phyloP scores from a whole-genome alignment of 106 monocot genomes.

The Dendrobium nobile region DNA sequence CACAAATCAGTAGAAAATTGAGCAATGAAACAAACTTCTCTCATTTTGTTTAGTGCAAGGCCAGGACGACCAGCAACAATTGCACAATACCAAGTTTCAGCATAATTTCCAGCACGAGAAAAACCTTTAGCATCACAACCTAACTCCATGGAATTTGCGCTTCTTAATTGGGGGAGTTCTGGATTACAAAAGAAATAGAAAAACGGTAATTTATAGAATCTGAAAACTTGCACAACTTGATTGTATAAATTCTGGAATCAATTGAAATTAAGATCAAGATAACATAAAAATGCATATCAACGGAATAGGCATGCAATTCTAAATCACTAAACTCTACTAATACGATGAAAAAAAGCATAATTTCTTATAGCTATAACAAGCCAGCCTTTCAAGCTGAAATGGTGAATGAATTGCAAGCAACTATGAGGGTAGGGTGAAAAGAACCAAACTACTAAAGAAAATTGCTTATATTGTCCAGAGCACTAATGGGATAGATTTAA shows the following conservation, averaged over 20 bases:
- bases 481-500: background rate
- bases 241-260: background rate
- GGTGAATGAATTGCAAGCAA: background rate
- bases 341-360: background rate
- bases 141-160: conserved; percentile 74
- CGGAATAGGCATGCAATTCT: background rate
- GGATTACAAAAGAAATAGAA: conserved; percentile 14
- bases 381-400: background rate
- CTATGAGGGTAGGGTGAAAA: background rate
- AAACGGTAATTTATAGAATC: conserved; percentile 2
- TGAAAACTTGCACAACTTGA: background rate
- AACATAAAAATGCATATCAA: background rate
- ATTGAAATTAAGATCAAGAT: background rate
- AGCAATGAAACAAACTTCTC: conserved; percentile 47
- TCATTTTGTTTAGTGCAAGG: conserved; percentile 57
- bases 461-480: background rate
- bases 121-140: conserved; percentile 96
- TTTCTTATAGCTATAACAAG: background rate
- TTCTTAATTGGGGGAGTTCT: conserved; percentile 92
- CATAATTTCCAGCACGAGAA: conserved; percentile 77
- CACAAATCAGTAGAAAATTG: background rate
- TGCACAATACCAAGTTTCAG: conserved; percentile 80
- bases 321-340: background rate
- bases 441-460: background rate
- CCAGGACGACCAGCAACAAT: conserved; percentile 88